These are phyloP conservation scores for Arthrobotrys sinensis DNA, from an alignment of 2,329 filamentous ascomycete genomes.

Conservation along the genomic window DNA sequence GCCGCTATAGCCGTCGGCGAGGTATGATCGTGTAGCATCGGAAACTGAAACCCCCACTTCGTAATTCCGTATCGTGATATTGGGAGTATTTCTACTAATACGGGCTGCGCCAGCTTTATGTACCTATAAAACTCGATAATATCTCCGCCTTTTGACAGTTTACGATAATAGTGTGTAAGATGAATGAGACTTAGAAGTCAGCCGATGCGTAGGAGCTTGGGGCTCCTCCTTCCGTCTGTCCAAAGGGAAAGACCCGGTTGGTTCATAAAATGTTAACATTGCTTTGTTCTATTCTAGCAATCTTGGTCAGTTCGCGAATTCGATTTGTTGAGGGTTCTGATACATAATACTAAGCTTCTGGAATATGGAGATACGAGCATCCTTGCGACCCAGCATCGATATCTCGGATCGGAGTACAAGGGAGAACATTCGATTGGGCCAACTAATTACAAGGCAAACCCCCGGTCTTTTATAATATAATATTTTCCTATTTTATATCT, in stretches of 20 bases:
- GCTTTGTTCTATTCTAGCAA: slow-evolving; percentile 8
- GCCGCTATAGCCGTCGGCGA: slow-evolving; percentile 29
- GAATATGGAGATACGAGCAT: slow-evolving; percentile 19
- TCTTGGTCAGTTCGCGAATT: background rate
- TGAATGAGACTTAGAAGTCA: slow-evolving; percentile 10
- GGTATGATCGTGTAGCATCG: background rate
- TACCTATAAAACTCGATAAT: slow-evolving; percentile 26
- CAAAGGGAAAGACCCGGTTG: slow-evolving; percentile 4
- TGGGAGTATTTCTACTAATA: slow-evolving; percentile 15
- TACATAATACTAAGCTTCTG: background rate
- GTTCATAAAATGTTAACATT: background rate
- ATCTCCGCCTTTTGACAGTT: slow-evolving; percentile 9
- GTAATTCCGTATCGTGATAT: slow-evolving; percentile 44
- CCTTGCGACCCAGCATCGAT: background rate
- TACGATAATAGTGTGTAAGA: slow-evolving; percentile 19
- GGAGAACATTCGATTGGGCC: background rate
- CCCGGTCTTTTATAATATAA: slow-evolving; percentile 18
- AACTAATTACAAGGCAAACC: background rate
- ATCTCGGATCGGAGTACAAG: slow-evolving; percentile 22
- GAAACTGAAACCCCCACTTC: slow-evolving; percentile 41
- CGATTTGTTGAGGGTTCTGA: background rate
- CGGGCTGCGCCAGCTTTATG: slow-evolving; percentile 17
- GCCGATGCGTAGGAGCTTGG: slow-evolving; percentile 15
- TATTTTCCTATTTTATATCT: slow-evolving; percentile 27
- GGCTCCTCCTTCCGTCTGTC: background rate